Percentiles rank a stretch among this genome's conserved stretches.
These are phyloP conservation scores for Lotmaria passim DNA, from an alignment of 208 protist genomes.

Conservation along the genomic window DNA sequence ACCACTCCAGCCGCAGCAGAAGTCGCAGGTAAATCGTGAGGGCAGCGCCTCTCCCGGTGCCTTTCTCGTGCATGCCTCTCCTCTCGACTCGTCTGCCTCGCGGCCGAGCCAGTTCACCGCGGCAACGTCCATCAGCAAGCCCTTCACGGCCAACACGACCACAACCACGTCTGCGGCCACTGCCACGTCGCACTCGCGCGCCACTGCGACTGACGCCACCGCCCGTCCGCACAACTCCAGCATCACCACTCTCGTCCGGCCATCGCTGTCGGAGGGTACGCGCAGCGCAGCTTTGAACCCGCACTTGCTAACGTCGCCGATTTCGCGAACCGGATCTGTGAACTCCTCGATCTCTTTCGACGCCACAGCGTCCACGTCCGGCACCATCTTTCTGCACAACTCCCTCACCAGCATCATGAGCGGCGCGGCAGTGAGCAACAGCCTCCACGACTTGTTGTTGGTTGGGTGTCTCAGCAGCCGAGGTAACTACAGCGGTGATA, in stretches of 20 bases:
- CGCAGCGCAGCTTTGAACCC: background rate
- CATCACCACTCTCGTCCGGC: background rate
- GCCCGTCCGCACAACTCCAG: background rate
- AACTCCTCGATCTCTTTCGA: conserved; percentile 17
- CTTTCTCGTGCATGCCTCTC: background rate
- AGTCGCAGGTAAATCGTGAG: background rate
- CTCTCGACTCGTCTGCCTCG: background rate
- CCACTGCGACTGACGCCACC: background rate
- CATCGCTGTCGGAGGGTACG: background rate
- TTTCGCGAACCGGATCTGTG: background rate
- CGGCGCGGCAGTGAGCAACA: background rate
- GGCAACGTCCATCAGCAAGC: background rate
- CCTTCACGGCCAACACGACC: background rate
- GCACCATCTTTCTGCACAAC: conserved; percentile 24
- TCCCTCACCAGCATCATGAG: conserved; percentile 8
- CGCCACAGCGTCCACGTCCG: conserved; percentile 17
- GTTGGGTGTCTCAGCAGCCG: background rate
- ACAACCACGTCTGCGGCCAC: background rate
- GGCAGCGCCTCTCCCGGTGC: background rate
- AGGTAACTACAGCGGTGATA: conserved; percentile 1
- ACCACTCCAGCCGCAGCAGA: background rate
- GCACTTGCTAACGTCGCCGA: background rate
- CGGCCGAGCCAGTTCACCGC: background rate
- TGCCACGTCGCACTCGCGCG: background rate
- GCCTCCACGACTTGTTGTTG: conserved; percentile 14